phyloP scores from a whole-genome alignment of 441 rosid species.

The Gossypium gossypioides region DNA sequence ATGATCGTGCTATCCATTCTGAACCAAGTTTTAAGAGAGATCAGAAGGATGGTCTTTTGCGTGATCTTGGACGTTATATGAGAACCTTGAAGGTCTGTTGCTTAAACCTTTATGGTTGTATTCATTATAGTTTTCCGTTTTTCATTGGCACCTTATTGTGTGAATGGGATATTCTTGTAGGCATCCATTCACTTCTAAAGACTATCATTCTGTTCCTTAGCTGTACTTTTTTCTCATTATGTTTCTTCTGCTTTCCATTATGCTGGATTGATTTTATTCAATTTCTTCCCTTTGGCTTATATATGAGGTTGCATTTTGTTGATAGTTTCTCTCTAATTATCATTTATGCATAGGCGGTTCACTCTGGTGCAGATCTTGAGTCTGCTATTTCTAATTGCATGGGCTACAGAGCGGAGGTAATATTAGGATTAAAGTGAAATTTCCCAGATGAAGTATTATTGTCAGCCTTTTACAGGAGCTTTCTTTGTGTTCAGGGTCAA shows the following conservation, averaged over 20 bases:
- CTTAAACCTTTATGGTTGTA: slow-evolving; percentile 7
- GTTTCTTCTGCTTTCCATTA: background rate
- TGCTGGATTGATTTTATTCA: slow-evolving; percentile 4
- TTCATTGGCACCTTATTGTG: slow-evolving; percentile 9
- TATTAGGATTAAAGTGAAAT: slow-evolving; percentile 20
- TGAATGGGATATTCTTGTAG: background rate
- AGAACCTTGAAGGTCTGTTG: slow-evolving; percentile 83
- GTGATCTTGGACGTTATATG: slow-evolving; percentile 88
- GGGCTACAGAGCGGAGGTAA: slow-evolving; percentile 85
- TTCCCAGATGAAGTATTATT: slow-evolving; percentile 16
- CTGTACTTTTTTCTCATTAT: background rate
- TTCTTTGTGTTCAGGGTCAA: slow-evolving; percentile 61
- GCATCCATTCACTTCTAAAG: background rate
- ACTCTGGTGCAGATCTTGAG: slow-evolving; percentile 98
- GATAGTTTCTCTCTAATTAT: slow-evolving; percentile 14
- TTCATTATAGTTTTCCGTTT: slow-evolving; percentile 1
- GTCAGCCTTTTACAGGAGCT: slow-evolving; percentile 10
- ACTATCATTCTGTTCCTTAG: background rate
- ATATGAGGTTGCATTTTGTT: background rate
- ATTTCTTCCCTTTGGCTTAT: slow-evolving; percentile 7
- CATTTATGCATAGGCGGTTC: slow-evolving; percentile 70
- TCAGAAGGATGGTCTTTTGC: slow-evolving; percentile 79
- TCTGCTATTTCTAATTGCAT: slow-evolving; percentile 88
- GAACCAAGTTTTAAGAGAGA: slow-evolving; percentile 78
- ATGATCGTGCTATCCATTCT: slow-evolving; percentile 88